Evolutionary conservation across 2,329 filamentous ascomycete species (phyloP), one percentile per base, ranked within the genome.

Genomic region (Colletotrichum falcatum): DNA sequence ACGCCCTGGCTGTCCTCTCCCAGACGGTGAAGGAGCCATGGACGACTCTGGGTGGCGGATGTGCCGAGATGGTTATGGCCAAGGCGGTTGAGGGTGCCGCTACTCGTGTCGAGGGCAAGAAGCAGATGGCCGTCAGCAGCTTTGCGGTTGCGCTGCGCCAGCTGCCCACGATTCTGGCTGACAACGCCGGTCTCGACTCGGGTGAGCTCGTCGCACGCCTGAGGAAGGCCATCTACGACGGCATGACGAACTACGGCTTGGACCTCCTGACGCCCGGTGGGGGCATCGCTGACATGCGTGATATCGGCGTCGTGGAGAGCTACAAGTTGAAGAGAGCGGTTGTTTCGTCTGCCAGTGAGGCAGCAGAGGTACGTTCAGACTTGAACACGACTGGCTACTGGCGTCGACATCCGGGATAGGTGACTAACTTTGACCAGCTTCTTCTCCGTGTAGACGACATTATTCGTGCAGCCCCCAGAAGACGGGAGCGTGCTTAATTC

Each of bases 241-340:
- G 96, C 74, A 91, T 97, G 88, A 94, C 91, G 61, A 97, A 92
- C 71, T 97, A 95, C 64, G 96, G 96, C 26, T 85, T 99, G 73
- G 96, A 99, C 79, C 85, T 99, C 73, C 86, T 92, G 83, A 94
- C 92, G 1, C 95, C 95, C 2, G 95, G 96, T 49, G 96, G 96
- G 70, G 95, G 94, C 54, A 94, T 99, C 77, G 88, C 94, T 16
- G 96, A 99, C 78, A 99, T 99, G 96, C 89, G 95, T 64, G 94
- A 99, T 77, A 81, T 97, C 58, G 96, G 96, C 54, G 95, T 99
- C 35, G 92, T 99, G 75, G 96, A 99, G 85, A 97, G 94, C 82
- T 98, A 98, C 87, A 99, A 99, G 88, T 85, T 99, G 80, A 99
- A 99, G 89, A 92, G 90, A 80, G 96, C 96, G n/a, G 96, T 99